These are phyloP conservation scores for Arthonia radiata DNA, from an alignment of 495 filamentous ascomycete species.

Conservation along the genomic window DNA sequence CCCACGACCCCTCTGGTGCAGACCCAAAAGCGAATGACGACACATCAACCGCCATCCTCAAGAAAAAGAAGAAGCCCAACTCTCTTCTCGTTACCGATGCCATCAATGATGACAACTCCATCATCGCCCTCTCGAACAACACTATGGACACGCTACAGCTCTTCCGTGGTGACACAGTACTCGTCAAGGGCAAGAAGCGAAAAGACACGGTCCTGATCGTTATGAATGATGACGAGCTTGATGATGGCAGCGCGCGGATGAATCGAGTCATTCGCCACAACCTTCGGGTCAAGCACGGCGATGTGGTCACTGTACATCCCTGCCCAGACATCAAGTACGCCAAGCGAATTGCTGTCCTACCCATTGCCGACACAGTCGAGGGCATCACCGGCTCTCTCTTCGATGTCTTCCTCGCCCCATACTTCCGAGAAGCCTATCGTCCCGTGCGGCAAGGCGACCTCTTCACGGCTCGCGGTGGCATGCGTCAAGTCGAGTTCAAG, in stretches of 20 bases:
- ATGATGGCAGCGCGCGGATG: conserved; percentile 87
- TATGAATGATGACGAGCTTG: conserved; percentile 87
- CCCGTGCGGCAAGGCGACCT: conserved; percentile 90
- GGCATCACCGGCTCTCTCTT: conserved; percentile 91
- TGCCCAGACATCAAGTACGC: conserved; percentile 99
- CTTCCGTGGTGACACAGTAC: conserved; percentile 91
- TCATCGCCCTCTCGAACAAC: conserved; percentile 93
- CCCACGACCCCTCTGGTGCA: conserved; percentile 10
- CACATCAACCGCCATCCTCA: conserved; percentile 89
- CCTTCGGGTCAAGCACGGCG: conserved; percentile 91
- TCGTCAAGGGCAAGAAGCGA: conserved; percentile 98
- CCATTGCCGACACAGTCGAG: conserved; percentile 94
- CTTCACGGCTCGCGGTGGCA: conserved; percentile 89
- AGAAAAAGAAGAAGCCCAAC: conserved; percentile 99
- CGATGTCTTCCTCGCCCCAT: conserved; percentile 96
- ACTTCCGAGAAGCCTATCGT: conserved; percentile 97
- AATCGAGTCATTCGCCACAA: conserved; percentile 98
- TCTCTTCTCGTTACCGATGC: conserved; percentile 96
- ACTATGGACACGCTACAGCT: conserved; percentile 97
- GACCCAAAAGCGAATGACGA: conserved; percentile 43
- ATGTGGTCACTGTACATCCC: conserved; percentile 90
- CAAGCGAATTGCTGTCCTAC: conserved; percentile 95
- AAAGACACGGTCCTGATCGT: conserved; percentile 98
- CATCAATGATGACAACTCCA: conserved; percentile 97
- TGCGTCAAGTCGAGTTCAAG: conserved; percentile 98